Evolutionary conservation across 2,329 filamentous ascomycete species (phyloP), one percentile per base, ranked within the genome.

Genomic region (Dactylella cylindrospora): DNA sequence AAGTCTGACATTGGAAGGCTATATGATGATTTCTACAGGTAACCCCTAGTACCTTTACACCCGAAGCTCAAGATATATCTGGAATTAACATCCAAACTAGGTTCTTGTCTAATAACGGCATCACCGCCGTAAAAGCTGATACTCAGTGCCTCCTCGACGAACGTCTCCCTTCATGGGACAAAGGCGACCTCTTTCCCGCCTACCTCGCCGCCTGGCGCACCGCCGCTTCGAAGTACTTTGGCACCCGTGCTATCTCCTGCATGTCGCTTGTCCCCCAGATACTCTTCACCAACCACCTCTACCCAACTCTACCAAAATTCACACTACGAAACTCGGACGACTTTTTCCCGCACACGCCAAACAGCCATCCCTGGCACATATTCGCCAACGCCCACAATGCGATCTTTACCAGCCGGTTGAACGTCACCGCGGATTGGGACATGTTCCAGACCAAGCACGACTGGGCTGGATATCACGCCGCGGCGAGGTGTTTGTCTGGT

Each of bases 321-420:
- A 54, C 49, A 2, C 20, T 62, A 3, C 38, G 93, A 39, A 97
- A 94, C 73, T 94, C 88, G 0, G 90, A 67, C 31, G 87, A 97
- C 73, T 98, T 90, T 77, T 96, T 94, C 72, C 93, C 93, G 0
- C 82, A 90, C 36, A 80, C 90, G 3, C 81, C 84, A 0, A 80
- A 82, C 0, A 89, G 86, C 5, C 93, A 98, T 65, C 82, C 90
- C 0, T 98, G 93, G 91, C 93, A 98, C 72, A 80, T 97, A 28
- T 98, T 94, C 77, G 83, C 85, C 65, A 98, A 97, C 70, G 91
- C 91, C 0, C 87, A 96, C 73, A 96, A 95, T 71, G 79, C 82
- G 25, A 77, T 97, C 0, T 76, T 97, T 10, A 90, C 86, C 1
- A 84, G 88, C 65, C 85, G 93, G 69, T 77, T 97, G 25, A 95